Evolutionary conservation across 2,329 filamentous ascomycete species (phyloP).

Genomic region (Scytalidium lignicola): DNA sequence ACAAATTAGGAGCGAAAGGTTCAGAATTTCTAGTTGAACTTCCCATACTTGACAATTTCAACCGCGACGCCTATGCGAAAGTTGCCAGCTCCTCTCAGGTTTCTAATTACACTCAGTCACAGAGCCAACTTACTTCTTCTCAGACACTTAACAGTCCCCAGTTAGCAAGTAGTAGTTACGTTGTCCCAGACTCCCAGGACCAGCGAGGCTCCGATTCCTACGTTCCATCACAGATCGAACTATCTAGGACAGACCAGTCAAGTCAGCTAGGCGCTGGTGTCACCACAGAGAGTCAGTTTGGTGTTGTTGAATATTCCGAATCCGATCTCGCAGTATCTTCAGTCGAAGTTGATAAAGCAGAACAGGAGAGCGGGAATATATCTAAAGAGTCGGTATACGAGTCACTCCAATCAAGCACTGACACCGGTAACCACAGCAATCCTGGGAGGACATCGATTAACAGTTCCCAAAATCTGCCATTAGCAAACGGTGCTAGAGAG

Average conservation of each 20-base stretch:
- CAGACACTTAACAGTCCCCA: slow-evolving; percentile 7
- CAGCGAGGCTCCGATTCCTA: slow-evolving; percentile 8
- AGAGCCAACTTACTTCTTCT: neutral
- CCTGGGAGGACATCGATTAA: neutral
- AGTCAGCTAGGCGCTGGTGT: neutral
- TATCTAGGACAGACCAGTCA: slow-evolving; percentile 1
- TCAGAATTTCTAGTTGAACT: slow-evolving; percentile 10
- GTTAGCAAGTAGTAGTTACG: slow-evolving; percentile 13
- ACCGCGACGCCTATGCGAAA: slow-evolving; percentile 11
- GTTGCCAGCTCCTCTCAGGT: slow-evolving; percentile 10
- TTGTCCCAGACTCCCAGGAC: slow-evolving; percentile 18
- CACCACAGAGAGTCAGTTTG: neutral
- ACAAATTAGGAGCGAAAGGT: slow-evolving; percentile 3
- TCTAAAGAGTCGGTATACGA: neutral
- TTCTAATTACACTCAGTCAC: slow-evolving; percentile 1
- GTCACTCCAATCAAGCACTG: neutral
- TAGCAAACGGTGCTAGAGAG: neutral
- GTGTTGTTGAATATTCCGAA: neutral
- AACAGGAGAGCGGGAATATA: neutral
- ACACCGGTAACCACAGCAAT: neutral
- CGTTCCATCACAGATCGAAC: slow-evolving; percentile 5
- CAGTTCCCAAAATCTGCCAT: neutral
- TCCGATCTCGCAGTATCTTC: neutral
- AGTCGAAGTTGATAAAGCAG: neutral
- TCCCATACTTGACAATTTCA: slow-evolving; percentile 9